Evolutionary conservation across 23 red algal genomes (phyloP).

Genomic region (Gracilaria domingensis): DNA sequence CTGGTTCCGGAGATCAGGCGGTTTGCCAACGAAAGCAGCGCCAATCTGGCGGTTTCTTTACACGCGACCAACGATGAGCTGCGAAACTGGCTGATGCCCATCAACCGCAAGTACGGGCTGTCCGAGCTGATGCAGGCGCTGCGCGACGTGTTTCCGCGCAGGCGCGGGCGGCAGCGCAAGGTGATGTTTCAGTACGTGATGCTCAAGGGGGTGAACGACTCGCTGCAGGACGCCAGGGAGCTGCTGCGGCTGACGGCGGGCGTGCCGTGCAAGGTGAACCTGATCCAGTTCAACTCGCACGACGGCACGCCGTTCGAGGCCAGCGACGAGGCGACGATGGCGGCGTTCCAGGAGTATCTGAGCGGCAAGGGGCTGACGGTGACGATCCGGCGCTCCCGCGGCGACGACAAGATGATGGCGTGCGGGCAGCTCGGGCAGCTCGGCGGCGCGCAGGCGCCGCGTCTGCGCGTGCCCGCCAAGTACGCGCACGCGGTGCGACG

Average conservation of each 20-base stretch:
- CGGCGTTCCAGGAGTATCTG: conserved; percentile 79
- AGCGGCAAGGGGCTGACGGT: conserved; percentile 84
- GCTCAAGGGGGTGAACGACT: conserved; percentile 92
- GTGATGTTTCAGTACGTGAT: conserved; percentile 98
- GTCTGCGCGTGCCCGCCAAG: conserved; percentile 75
- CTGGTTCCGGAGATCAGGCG: conserved; percentile 94
- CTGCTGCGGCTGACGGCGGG: conserved; percentile 73
- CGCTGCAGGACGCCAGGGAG: conserved; percentile 85
- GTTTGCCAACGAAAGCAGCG: conserved; percentile 74
- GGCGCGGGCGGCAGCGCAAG: conserved; percentile 54
- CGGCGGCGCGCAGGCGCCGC: conserved; percentile 59
- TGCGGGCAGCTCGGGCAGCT: conserved; percentile 94
- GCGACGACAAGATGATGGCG: conserved; percentile 99
- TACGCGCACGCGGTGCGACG: conserved; percentile 58
- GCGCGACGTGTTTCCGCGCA: conserved; percentile 84
- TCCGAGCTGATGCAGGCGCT: conserved; percentile 73
- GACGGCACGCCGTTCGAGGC: conserved; percentile 84
- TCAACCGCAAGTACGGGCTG: conserved; percentile 98
- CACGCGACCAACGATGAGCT: conserved; percentile 95
- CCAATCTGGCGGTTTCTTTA: conserved; percentile 90
- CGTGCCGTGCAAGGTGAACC: conserved; percentile 98
- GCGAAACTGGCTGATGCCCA: conserved; percentile 94
- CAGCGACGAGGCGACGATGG: conserved; percentile 64
- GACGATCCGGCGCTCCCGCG: conserved; percentile 79
- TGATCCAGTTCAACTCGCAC: conserved; percentile 97